These are phyloP conservation scores for Lichtheimia ramosa DNA, from an alignment of 371 early-diverging fungal species.

Conservation along the genomic window DNA sequence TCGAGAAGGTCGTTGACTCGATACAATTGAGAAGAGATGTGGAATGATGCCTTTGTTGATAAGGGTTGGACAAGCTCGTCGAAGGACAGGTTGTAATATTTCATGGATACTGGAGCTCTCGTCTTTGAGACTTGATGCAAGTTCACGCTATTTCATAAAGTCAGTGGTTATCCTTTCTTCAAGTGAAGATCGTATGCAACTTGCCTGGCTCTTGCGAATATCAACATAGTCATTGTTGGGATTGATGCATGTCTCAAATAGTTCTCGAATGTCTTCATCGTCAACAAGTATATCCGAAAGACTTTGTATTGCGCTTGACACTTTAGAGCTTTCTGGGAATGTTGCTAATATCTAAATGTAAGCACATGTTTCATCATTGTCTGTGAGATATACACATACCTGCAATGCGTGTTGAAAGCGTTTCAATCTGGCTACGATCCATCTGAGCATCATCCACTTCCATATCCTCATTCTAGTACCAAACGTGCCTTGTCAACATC, in stretches of 20 bases:
- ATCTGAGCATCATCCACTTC: conserved; percentile 18
- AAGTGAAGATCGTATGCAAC: background rate
- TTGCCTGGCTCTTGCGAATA: conserved; percentile 7
- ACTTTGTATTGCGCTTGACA: conserved; percentile 25
- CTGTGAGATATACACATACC: conserved; percentile 20
- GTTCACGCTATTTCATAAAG: too few relatives aligned
- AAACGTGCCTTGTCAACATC: too few relatives aligned
- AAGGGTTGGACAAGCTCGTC: conserved; percentile 56
- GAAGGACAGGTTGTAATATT: conserved; percentile 68
- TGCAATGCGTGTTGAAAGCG: conserved; percentile 46
- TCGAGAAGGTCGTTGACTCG: conserved; percentile 2
- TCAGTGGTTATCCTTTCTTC: too few relatives aligned
- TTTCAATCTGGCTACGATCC: conserved; percentile 20
- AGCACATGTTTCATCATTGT: background rate
- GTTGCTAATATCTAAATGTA: conserved; percentile 14
- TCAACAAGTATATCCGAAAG: conserved; percentile 18
- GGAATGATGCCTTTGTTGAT: conserved; percentile 34
- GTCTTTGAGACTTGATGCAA: too few relatives aligned
- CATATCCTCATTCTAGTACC: conserved; percentile 16
- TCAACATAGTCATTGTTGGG: conserved; percentile 27
- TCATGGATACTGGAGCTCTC: conserved; percentile 54
- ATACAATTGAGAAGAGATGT: conserved; percentile 18
- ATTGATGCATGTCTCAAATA: conserved; percentile 20
- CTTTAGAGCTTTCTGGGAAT: conserved; percentile 62
- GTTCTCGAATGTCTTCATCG: conserved; percentile 19